phyloP scores from a whole-genome alignment of 306 rosid genomes.

The Quercus gilva region DNA sequence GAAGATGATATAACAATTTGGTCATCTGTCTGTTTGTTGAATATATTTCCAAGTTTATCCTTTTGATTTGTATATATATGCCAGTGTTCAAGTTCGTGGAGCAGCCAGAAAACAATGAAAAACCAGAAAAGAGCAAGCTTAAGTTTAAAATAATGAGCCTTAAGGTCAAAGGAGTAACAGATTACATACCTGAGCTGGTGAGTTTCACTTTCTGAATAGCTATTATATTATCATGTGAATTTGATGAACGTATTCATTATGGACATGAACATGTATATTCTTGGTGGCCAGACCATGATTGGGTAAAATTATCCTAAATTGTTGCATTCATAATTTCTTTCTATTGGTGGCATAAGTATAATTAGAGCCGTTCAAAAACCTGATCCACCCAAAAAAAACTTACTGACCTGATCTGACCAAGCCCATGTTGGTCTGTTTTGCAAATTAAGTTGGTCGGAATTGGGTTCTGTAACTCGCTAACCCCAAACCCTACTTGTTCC shows the following conservation, averaged over 20 bases:
- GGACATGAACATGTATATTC: not conserved
- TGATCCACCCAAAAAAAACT: too few species aligned
- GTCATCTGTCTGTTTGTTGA: not conserved
- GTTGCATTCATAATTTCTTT: not conserved
- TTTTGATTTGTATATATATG: slow-evolving; percentile 21
- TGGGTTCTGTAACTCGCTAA: too few species aligned
- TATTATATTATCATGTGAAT: not conserved
- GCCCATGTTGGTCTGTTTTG: too few species aligned
- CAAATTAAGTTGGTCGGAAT: too few species aligned
- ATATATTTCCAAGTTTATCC: not conserved
- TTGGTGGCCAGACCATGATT: not conserved
- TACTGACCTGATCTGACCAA: too few species aligned
- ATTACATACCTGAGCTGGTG: slow-evolving; percentile 95
- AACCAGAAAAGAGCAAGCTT: slow-evolving; percentile 74
- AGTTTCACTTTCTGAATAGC: slow-evolving; percentile 30
- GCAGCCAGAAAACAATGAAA: slow-evolving; percentile 89
- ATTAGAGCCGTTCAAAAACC: too few species aligned
- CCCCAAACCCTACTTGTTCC: too few species aligned
- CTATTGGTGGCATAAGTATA: not conserved
- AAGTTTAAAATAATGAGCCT: slow-evolving; percentile 99
- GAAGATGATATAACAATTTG: not conserved
- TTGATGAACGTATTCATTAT: not conserved
- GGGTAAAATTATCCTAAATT: not conserved
- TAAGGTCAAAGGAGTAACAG: slow-evolving; percentile 90
- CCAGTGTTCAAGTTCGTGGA: slow-evolving; percentile 97